Percentiles rank a stretch among this genome's conserved stretches.
phyloP scores from a whole-genome alignment of 495 filamentous ascomycete species.

The Penicillium cataractarum region DNA sequence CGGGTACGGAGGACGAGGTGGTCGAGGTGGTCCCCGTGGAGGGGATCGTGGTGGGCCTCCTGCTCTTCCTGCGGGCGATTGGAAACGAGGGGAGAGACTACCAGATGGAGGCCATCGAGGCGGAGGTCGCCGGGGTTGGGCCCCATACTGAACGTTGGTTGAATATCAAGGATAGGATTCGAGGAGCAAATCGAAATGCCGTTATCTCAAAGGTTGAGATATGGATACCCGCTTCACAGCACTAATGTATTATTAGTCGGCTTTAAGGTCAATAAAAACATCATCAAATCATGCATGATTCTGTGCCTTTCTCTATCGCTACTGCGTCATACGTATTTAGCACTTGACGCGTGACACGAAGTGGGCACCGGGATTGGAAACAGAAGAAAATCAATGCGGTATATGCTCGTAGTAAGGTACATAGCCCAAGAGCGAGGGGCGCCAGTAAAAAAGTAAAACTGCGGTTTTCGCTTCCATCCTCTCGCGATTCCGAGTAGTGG shows the following conservation, averaged over 20 bases:
- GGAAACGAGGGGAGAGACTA: slow-evolving; percentile 49
- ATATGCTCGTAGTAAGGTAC: slow-evolving; percentile 47
- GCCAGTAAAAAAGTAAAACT: slow-evolving; percentile 21
- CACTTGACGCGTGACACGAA: background rate
- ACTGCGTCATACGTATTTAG: background rate
- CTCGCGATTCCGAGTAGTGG: background rate
- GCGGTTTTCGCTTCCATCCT: slow-evolving; percentile 10
- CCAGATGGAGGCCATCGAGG: slow-evolving; percentile 42
- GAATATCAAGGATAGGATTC: background rate
- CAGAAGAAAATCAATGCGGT: slow-evolving; percentile 34
- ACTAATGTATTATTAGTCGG: slow-evolving; percentile 24
- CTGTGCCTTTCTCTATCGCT: background rate
- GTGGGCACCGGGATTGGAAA: background rate
- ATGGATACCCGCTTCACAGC: slow-evolving; percentile 13
- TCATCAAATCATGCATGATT: background rate
- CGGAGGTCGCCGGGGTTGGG: slow-evolving; percentile 44
- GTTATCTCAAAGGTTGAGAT: background rate
- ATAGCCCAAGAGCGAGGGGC: slow-evolving; percentile 27
- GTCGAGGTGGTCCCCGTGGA: slow-evolving; percentile 28
- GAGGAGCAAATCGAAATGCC: background rate
- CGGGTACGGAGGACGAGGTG: slow-evolving; percentile 41
- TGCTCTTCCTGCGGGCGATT: slow-evolving; percentile 36
- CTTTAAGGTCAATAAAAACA: slow-evolving; percentile 10
- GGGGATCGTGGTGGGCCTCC: slow-evolving; percentile 28
- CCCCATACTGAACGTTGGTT: slow-evolving; percentile 42